Evolutionary conservation across 257 asterid species (phyloP).

Genomic region (Nicotiana tomentosiformis): DNA sequence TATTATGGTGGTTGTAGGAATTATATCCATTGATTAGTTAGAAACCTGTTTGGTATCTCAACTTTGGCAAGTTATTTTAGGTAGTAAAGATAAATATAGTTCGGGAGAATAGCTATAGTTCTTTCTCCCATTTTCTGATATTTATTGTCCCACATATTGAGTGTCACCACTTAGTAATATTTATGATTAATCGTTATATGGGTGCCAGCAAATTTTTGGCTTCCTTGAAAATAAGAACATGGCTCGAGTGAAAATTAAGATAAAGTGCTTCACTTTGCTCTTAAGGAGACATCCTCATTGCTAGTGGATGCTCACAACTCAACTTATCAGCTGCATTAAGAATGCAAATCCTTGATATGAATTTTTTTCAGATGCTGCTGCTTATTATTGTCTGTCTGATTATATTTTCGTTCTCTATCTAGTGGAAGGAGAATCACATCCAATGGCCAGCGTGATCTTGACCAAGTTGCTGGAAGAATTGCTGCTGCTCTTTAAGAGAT

Average conservation of each 20-base stretch:
- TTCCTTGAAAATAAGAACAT: background rate
- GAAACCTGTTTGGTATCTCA: slow-evolving; percentile 31
- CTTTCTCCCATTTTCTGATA: background rate
- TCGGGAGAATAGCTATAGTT: background rate
- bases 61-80: background rate
- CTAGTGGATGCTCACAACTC: background rate
- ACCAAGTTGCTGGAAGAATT: slow-evolving; percentile 79
- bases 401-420: slow-evolving; percentile 3
- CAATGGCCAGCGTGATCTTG: slow-evolving; percentile 80
- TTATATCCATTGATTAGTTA: slow-evolving; percentile 53
- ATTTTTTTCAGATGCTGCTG: background rate
- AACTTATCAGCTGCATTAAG: background rate
- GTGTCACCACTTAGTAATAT: background rate
- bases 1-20: slow-evolving; percentile 55
- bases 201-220: background rate
- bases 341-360: background rate
- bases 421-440: slow-evolving; percentile 86
- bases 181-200: background rate
- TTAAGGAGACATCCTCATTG: background rate
- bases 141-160: background rate
- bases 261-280: background rate
- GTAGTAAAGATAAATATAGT: background rate
- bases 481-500: slow-evolving; percentile 41
- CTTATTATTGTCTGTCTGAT: background rate
- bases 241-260: background rate